Evolutionary conservation across 2,329 filamentous ascomycete genomes (phyloP).

Genomic region (Exophiala dermatitidis): DNA sequence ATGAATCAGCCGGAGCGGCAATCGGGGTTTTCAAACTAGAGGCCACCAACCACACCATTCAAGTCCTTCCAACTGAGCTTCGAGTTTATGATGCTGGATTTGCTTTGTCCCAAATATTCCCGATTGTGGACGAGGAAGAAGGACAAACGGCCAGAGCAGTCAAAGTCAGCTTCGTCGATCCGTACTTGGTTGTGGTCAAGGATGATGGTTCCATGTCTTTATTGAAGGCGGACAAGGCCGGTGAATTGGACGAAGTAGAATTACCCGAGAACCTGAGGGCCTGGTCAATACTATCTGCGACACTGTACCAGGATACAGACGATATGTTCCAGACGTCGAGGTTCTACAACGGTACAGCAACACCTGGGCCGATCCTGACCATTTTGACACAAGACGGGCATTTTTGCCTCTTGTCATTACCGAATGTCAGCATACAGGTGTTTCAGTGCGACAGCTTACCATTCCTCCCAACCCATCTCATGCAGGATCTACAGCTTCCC

Average conservation of each 20-base stretch:
- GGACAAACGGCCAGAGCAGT: conserved; percentile 67
- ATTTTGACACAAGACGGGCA: conserved; percentile 64
- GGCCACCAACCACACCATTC: conserved; percentile 72
- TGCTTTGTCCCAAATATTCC: conserved; percentile 80
- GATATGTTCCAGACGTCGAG: conserved; percentile 51
- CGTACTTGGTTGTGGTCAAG: conserved; percentile 72
- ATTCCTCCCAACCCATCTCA: conserved; percentile 69
- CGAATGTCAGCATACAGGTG: conserved; percentile 62
- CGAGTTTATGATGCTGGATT: conserved; percentile 87
- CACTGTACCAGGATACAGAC: conserved; percentile 64
- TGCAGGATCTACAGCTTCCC: conserved; percentile 57
- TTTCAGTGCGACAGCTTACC: conserved; percentile 70
- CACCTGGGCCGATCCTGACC: conserved; percentile 53
- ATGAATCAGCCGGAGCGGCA: conserved; percentile 78
- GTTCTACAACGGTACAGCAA: conserved; percentile 27
- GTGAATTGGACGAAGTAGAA: conserved; percentile 78
- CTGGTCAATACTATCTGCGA: conserved; percentile 75
- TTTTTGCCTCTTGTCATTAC: conserved; percentile 66
- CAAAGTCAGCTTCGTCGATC: conserved; percentile 76
- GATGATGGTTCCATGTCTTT: conserved; percentile 77
- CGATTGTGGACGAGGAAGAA: conserved; percentile 85
- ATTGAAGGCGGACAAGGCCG: conserved; percentile 68
- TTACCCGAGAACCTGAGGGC: conserved; percentile 52
- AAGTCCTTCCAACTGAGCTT: conserved; percentile 79
- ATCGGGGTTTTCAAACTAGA: conserved; percentile 79